Percentiles rank a stretch among this genome's conserved stretches.
These are phyloP conservation scores for Lodderomyces metapsilosis DNA, from an alignment of 1,139 yeast species.

Conservation along the genomic window DNA sequence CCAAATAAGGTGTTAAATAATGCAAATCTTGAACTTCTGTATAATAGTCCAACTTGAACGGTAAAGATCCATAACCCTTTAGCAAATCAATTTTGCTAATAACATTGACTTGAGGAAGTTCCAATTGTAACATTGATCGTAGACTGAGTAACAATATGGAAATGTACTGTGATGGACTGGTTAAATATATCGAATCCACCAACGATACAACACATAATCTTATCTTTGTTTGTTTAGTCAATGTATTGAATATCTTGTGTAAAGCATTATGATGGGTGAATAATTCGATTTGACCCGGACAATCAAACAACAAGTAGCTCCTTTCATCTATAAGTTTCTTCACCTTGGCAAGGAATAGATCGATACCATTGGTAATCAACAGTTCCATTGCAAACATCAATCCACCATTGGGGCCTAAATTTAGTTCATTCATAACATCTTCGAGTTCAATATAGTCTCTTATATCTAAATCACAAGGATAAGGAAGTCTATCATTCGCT, in stretches of 20 bases:
- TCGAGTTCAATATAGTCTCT: slow-evolving; percentile 85
- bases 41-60: slow-evolving; percentile 79
- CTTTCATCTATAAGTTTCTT: slow-evolving; percentile 55
- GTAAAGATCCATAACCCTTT: slow-evolving; percentile 55
- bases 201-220: slow-evolving; percentile 85
- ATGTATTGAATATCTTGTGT: slow-evolving; percentile 33
- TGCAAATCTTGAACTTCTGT: slow-evolving; percentile 87
- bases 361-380: slow-evolving; percentile 42
- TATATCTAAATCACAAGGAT: slow-evolving; percentile 84
- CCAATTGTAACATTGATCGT: slow-evolving; percentile 55
- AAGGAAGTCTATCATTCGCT: slow-evolving; percentile 82
- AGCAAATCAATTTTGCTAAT: slow-evolving; percentile 86
- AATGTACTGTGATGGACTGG: slow-evolving; percentile 89
- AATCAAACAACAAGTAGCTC: slow-evolving; percentile 82
- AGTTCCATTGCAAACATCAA: slow-evolving; percentile 85
- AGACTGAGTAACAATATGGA: slow-evolving; percentile 78
- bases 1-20: slow-evolving; percentile 65
- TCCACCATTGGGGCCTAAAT: slow-evolving; percentile 93
- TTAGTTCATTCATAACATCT: slow-evolving; percentile 83
- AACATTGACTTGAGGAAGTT: slow-evolving; percentile 47
- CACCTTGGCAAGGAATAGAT: slow-evolving; percentile 52
- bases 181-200: slow-evolving; percentile 80
- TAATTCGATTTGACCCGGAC: slow-evolving; percentile 57
- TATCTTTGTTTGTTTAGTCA: slow-evolving; percentile 52
- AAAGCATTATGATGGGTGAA: slow-evolving; percentile 47